Evolutionary conservation across 495 filamentous ascomycete species (phyloP), one percentile per base, ranked within the genome.

Genomic region (Bryoglossum gracile): DNA sequence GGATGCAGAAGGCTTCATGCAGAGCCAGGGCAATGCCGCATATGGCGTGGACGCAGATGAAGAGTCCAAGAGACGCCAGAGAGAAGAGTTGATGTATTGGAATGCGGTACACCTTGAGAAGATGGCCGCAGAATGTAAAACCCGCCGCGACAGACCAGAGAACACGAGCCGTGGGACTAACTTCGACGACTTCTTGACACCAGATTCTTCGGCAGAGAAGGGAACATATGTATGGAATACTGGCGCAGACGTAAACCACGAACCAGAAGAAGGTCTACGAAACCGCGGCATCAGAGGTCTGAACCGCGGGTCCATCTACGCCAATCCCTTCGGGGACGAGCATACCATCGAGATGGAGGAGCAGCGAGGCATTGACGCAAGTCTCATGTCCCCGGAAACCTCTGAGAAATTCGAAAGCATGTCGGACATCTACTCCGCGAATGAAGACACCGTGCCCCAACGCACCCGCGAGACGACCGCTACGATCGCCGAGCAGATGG

Each of bases 71-170:
- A 76, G 81, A 26, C 68, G 76, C 49, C 83, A 82, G 55, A 72
- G 84, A 33, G 83, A 85, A 54, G 87, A 94, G 58, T 69, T 90
- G 19, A 68, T 83, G 63, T 84, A 83, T 46, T 83, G 83, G 74
- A 82, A 81, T 48, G 57, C 69, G 22, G 48, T 61, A 1, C 58
- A 48, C 38, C 21, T 58, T 11, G 59, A 62, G 39, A 62, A 62
- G 18, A n/a, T 51, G 26, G 48, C 21, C 11, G 49, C 43, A 19
- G 59, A 62, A 22, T 23, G 44, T 19, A 44, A 45, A 25, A 26
- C 53, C 8, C 18, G n/a, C 10, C 41, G 14, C 34, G 50, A 54
- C 16, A 43, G 50, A 43, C 50, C 57, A 1, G 50, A 37, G 8
- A 56, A 50, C 21, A 49, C 46, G 32, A 54, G 42, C 44, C 57